A percentile compares a stretch with the other conserved stretches of the same genome.
Evolutionary conservation across 768 basidiomycete genomes (phyloP).

Genomic region (Suillus luteus): DNA sequence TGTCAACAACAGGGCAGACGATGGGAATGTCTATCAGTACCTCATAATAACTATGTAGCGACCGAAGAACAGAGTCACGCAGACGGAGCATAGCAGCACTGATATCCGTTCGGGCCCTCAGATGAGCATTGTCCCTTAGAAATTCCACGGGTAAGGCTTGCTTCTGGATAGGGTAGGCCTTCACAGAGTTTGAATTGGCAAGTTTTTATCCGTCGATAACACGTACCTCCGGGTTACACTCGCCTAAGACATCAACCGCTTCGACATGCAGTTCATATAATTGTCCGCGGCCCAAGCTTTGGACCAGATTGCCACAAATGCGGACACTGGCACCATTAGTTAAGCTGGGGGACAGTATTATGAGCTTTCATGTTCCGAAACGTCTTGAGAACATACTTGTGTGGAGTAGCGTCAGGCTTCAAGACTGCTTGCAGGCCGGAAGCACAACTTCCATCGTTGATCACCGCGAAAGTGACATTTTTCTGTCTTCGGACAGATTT

Average conservation of each 20-base stretch:
- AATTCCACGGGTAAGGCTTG: constrained; percentile 77
- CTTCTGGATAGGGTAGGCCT: constrained; percentile 94
- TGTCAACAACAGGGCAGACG: constrained; percentile 21
- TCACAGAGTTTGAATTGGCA: constrained; percentile 23
- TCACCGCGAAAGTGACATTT: constrained; percentile 79
- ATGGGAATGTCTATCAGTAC: constrained; percentile 38
- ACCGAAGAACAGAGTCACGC: constrained; percentile 56
- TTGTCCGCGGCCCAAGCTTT: constrained; percentile 53
- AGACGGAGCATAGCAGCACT: constrained; percentile 77
- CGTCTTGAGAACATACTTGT: constrained; percentile 30
- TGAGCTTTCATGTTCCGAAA: not conserved
- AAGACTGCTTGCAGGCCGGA: constrained; percentile 82
- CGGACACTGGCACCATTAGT: constrained; percentile 59
- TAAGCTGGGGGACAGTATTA: constrained; percentile 34
- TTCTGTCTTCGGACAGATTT: constrained; percentile 86
- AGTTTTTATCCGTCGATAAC: constrained; percentile 8
- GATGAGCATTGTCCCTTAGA: constrained; percentile 82
- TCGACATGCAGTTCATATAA: constrained; percentile 52
- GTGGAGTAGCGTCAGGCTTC: constrained; percentile 39
- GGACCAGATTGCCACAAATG: constrained; percentile 46
- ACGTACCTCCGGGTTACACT: constrained; percentile 56
- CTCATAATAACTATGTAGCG: constrained; percentile 70
- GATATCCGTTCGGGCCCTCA: constrained; percentile 78
- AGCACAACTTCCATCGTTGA: constrained; percentile 78
- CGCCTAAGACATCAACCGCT: constrained; percentile 52